Conservation (phyloP, 495 filamentous ascomycete genomes). For the Penicillium chermesinum region DNA sequence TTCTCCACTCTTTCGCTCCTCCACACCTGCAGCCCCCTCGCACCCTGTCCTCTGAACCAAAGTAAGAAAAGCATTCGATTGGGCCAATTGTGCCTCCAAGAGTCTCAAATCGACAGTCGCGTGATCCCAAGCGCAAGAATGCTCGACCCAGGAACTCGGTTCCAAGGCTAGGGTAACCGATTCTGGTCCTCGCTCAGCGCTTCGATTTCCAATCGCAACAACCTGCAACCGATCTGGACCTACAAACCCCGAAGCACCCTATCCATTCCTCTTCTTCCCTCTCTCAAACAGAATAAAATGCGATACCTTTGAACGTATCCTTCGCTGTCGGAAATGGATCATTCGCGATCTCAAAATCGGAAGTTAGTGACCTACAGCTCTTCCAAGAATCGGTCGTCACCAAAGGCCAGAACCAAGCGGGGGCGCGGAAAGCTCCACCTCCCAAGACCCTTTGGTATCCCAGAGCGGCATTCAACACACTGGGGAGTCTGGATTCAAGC, state of each 20-base stretch:
- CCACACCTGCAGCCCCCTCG: background rate
- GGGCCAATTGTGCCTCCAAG: no score
- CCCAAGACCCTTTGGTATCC: background rate
- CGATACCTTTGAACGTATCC: background rate
- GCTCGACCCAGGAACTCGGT: background rate
- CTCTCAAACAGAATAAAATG: background rate
- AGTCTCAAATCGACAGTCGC: background rate
- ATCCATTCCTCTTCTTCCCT: no score
- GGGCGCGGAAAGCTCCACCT: background rate
- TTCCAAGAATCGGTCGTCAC: background rate
- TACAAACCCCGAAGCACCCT: no score
- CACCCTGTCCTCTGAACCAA: background rate
- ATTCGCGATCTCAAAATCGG: background rate
- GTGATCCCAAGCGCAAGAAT: background rate
- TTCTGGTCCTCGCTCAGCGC: no score
- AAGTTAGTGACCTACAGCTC: background rate
- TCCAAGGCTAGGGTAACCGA: no score
- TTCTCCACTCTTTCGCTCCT: background rate
- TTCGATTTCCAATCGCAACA: no score
- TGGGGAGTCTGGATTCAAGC: background rate
- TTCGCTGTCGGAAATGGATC: background rate
- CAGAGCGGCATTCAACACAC: background rate
- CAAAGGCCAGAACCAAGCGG: background rate
- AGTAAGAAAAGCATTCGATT: no score
- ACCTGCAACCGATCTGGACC: no score